Conservation (phyloP, 805 yeast species). For the Candida montana region DNA sequence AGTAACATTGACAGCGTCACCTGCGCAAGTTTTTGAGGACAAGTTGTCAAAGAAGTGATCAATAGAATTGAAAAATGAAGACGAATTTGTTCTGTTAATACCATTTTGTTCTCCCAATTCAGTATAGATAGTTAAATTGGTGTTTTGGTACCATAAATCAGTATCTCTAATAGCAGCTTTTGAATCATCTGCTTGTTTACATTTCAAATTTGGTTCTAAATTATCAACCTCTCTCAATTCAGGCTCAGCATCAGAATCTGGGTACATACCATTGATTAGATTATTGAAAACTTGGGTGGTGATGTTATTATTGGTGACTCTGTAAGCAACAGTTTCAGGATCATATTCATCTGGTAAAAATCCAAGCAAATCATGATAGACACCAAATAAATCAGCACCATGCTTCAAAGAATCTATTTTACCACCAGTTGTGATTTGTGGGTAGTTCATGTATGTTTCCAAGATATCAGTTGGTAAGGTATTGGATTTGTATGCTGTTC, state of each 20-base stretch:
- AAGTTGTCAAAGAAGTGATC: conserved; percentile 41
- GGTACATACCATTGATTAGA: conserved; percentile 34
- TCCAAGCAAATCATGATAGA: conserved; percentile 31
- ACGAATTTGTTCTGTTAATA: conserved; percentile 15
- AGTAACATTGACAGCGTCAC: conserved; percentile 29
- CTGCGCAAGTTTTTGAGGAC: conserved; percentile 35
- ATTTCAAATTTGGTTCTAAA: conserved; percentile 31
- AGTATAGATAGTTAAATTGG: conserved; percentile 24
- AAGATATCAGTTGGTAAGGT: conserved; percentile 29
- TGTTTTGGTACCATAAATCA: conserved; percentile 32
- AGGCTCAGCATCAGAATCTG: conserved; percentile 26
- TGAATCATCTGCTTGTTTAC: conserved; percentile 28
- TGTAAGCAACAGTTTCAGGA: conserved; percentile 24
- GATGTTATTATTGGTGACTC: conserved; percentile 35
- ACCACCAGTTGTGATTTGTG: conserved; percentile 37
- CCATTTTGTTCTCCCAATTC: conserved; percentile 24
- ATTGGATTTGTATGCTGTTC: conserved; percentile 36
- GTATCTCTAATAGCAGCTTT: conserved; percentile 24
- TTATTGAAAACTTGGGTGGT: conserved; percentile 37
- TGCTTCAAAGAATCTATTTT: conserved; percentile 34
- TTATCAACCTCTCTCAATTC: conserved; percentile 32
- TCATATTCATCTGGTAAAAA: conserved; percentile 33
- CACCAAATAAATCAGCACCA: conserved; percentile 33
- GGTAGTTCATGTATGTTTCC: conserved; percentile 27
- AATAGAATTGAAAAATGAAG: conserved; percentile 27